phyloP scores from a whole-genome alignment of 345 rosid genomes.

The Mercurialis annua region DNA sequence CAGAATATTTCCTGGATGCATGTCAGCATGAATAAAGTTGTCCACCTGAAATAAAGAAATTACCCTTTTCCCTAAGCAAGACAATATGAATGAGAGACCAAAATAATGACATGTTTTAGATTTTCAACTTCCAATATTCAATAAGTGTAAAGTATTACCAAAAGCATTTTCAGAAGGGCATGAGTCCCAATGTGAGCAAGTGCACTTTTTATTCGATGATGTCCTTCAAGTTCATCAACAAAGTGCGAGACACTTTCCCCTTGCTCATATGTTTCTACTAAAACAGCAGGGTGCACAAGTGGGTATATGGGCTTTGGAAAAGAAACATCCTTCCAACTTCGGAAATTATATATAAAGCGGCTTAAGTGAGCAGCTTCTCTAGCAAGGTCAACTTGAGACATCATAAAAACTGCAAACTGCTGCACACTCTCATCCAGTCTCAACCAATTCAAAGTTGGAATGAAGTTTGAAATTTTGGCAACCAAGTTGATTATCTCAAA shows the following conservation, averaged over 20 bases:
- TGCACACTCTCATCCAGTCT: conserved; percentile 94
- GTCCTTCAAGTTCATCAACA: conserved; percentile 79
- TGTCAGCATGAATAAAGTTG: conserved; percentile 96
- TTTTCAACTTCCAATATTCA: background rate
- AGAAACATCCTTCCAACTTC: conserved; percentile 91
- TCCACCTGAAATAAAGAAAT: conserved; percentile 65
- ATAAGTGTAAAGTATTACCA: conserved; percentile 41
- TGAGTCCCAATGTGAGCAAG: conserved; percentile 96
- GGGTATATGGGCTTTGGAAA: conserved; percentile 96
- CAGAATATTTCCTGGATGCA: conserved; percentile 99
- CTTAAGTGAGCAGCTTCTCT: conserved; percentile 98
- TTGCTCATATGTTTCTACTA: conserved; percentile 90
- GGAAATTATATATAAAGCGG: conserved; percentile 88
- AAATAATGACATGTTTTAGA: background rate
- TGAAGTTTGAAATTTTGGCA: conserved; percentile 58
- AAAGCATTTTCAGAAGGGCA: conserved; percentile 97
- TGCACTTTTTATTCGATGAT: conserved; percentile 54
- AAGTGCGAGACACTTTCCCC: conserved; percentile 87
- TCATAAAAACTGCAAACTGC: conserved; percentile 91
- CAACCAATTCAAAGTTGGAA: conserved; percentile 89
- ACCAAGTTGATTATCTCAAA: conserved; percentile 70
- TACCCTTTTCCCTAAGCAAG: conserved; percentile 3
- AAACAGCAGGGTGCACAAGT: conserved; percentile 93
- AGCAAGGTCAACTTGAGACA: conserved; percentile 99
- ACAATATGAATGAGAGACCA: background rate